A percentile compares a stretch with the other conserved stretches of the same genome.
These are phyloP conservation scores for Asterophora parasitica DNA, from an alignment of 768 basidiomycete species.

Conservation along the genomic window DNA sequence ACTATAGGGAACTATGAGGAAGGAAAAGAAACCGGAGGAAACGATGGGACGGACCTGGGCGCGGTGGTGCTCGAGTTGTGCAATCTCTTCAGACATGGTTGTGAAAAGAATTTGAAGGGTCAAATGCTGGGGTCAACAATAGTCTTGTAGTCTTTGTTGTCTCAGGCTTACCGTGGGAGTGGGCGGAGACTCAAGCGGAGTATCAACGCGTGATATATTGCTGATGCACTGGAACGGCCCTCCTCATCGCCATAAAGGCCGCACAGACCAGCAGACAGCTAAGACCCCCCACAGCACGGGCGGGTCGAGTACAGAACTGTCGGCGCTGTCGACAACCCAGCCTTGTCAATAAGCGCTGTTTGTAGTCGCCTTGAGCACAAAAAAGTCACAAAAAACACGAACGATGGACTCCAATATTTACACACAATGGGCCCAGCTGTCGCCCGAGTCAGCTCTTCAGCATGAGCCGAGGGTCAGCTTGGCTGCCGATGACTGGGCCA, in stretches of 20 bases:
- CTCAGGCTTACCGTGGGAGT: conserved; percentile 33
- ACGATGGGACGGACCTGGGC: conserved; percentile 26
- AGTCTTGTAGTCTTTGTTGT: conserved; percentile 14
- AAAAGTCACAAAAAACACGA: conserved; percentile 24
- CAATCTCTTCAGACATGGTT: conserved; percentile 23
- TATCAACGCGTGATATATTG: conserved; percentile 26
- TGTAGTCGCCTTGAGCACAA: conserved; percentile 26
- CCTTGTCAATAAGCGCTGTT: conserved; percentile 27
- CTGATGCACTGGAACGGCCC: conserved; percentile 1
- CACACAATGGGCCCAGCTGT: conserved; percentile 37
- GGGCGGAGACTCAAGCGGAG: conserved; percentile 20
- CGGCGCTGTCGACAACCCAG: conserved; percentile 17
- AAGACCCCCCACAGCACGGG: conserved; percentile 19
- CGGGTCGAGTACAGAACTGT: conserved; percentile 23
- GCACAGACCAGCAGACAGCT: conserved; percentile 23
- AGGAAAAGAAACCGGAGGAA: not conserved
- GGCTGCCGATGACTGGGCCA: conserved; percentile 39
- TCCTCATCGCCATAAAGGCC: conserved; percentile 21
- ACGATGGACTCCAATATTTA: conserved; percentile 43
- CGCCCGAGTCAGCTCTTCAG: conserved; percentile 30
- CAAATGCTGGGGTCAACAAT: conserved; percentile 11
- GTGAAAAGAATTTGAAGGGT: conserved; percentile 8
- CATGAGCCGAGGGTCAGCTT: conserved; percentile 24
- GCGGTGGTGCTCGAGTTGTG: conserved; percentile 27
- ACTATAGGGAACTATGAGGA: conserved; percentile 32